Conservation (phyloP, 768 basidiomycete genomes). For the Amanita inopinata region DNA sequence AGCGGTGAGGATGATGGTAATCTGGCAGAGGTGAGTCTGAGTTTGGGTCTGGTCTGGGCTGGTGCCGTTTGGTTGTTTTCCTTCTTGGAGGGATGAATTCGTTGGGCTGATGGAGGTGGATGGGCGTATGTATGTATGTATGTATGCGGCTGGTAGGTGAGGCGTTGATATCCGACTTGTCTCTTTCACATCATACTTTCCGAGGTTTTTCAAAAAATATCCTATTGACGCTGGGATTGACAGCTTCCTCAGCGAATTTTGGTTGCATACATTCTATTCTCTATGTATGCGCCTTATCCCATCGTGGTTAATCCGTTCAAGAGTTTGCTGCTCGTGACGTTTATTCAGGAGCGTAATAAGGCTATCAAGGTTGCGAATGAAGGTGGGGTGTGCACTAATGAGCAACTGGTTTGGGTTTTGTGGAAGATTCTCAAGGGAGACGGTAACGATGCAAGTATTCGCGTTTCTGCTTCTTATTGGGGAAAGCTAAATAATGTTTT, state of each 20-base stretch:
- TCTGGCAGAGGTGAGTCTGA: conserved; percentile 42
- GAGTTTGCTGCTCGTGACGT: conserved; percentile 57
- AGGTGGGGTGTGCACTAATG: conserved; percentile 47
- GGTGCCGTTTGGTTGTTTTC: no score
- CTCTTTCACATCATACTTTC: no score
- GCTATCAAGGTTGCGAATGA: conserved; percentile 42
- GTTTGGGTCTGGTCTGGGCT: no score
- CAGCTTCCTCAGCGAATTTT: conserved; percentile 69
- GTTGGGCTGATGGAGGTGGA: no score
- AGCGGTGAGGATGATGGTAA: not conserved
- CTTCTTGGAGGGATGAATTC: no score
- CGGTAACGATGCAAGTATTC: conserved; percentile 58
- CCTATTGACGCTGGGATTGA: no score
- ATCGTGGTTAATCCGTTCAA: conserved; percentile 78
- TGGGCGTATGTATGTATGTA: no score
- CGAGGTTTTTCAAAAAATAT: no score
- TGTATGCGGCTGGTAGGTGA: no score
- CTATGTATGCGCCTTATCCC: conserved; percentile 72
- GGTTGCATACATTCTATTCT: conserved; percentile 71
- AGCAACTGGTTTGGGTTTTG: conserved; percentile 78
- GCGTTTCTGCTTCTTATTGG: not conserved
- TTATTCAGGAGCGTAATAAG: conserved; percentile 55
- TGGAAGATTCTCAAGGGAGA: conserved; percentile 84
- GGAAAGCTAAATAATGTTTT: not conserved
- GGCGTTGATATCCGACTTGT: no score